Base-by-base conservation (phyloP, 2,329 filamentous ascomycete genomes). In the Davidsoniella eucalypti region DNA sequence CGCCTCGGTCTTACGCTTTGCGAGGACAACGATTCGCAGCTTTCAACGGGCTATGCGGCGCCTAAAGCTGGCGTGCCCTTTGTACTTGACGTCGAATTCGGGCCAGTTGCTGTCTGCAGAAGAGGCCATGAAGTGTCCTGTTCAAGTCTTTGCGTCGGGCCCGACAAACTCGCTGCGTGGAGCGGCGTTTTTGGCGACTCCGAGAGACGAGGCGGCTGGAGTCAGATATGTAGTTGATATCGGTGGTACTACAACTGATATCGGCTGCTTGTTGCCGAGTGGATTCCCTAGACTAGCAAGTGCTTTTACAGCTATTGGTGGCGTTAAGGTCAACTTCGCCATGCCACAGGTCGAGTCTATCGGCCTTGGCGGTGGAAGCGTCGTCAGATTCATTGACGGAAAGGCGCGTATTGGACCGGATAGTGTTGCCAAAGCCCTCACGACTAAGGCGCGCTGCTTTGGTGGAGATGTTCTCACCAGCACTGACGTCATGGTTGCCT, bases 51-150 rank as follows among this genome's bases (percentile, higher is more conserved):
- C 72, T 16, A 68, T 72, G 58, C 57, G 58, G 33, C 61, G 61
- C 9, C 59, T 75, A 3, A 53, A 57, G 2, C 64, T 69, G 7
- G 58, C 58, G 2, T 65, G 62, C 40, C 58, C 60, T 0, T 59
- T 71, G 1, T 75, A 69, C 54, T 60, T 75, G 9, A 73, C 71
- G 0, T 65, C 71, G 47, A 75, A 74, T 50, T 68, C 72, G 48
- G 71, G 71, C 1, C 55, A 57, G n/a, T 23, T 58, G 21, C 47
- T 58, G 5, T 53, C 54, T 1, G 54, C 52, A 7, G 50, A 51
- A 16, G 57, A 58, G 38, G 57, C 57, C n/a, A 55, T 57, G 53
- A 49, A 51, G 16, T 55, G 55, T 9, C 57, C 57, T 0, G 56
- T 59, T 29, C 44, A 54, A 1, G 52, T 57, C 18, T 58, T 59